These are phyloP conservation scores for Volvox africanus DNA, from an alignment of 139 green algal species.

Conservation along the genomic window DNA sequence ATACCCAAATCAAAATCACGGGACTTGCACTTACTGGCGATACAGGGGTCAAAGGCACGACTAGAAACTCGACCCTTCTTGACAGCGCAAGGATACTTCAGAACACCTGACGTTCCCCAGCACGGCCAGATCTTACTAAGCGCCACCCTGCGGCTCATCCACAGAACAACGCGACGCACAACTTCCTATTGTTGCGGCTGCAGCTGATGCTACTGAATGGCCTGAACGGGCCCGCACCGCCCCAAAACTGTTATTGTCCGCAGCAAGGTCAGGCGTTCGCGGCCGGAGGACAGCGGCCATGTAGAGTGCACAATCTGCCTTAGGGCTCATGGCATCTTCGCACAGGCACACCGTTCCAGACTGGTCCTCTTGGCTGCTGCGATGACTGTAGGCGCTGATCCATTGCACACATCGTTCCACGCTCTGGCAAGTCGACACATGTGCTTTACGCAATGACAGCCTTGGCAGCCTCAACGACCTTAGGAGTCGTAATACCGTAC, in stretches of 20 bases:
- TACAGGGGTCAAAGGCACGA: background rate
- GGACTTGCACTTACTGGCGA: background rate
- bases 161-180: background rate
- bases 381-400: background rate
- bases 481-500: conserved; percentile 93
- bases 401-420: too few species aligned
- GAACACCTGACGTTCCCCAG: too few species aligned
- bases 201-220: background rate
- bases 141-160: background rate
- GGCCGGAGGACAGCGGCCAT: too few species aligned
- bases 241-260: too few species aligned
- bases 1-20: background rate
- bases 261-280: too few species aligned
- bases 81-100: background rate
- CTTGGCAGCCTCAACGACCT: conserved; percentile 87
- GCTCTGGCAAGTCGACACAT: too few species aligned
- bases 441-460: conserved; percentile 11
- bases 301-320: too few species aligned
- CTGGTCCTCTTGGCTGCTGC: background rate
- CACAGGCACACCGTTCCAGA: too few species aligned
- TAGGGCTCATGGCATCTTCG: too few species aligned
- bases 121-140: background rate
- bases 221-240: background rate
- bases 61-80: background rate
- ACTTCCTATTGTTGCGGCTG: background rate